Evolutionary conservation across 2,329 filamentous ascomycete species (phyloP).

Genomic region (Cladosporium cucumerinum): DNA sequence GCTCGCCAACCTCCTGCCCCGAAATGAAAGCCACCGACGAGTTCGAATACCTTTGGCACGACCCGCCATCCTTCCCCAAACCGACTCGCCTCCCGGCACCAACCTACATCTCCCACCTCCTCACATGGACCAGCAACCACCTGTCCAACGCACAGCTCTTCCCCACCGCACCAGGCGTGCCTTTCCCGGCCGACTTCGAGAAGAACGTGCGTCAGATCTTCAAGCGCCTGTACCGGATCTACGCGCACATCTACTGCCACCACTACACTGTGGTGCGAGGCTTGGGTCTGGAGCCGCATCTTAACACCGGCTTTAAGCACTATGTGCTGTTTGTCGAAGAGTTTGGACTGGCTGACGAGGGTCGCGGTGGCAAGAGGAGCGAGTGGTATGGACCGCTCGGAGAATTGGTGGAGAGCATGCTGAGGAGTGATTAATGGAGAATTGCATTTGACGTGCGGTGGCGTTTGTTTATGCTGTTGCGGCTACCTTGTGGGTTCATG

Average conservation of each 20-base stretch:
- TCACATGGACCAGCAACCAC: constrained; percentile 92
- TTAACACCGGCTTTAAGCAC: constrained; percentile 99
- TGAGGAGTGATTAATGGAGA: constrained; percentile 72
- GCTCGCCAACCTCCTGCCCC: constrained; percentile 91
- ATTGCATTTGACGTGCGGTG: background rate
- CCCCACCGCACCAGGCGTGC: constrained; percentile 69
- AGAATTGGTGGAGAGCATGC: constrained; percentile 95
- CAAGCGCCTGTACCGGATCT: constrained; percentile 97
- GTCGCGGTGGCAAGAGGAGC: constrained; percentile 51
- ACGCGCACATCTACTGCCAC: constrained; percentile 95
- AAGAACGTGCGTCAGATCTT: constrained; percentile 98
- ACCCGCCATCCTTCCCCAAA: constrained; percentile 86
- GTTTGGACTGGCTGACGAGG: constrained; percentile 81
- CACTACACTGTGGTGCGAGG: constrained; percentile 97
- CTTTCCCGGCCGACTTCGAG: constrained; percentile 87
- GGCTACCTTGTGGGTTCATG: background rate
- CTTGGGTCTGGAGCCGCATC: constrained; percentile 89
- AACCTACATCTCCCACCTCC: constrained; percentile 95
- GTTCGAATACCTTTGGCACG: constrained; percentile 99
- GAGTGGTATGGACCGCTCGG: constrained; percentile 97
- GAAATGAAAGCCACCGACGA: constrained; percentile 99
- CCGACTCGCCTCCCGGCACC: constrained; percentile 98
- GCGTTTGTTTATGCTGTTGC: background rate
- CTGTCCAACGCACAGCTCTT: constrained; percentile 95
- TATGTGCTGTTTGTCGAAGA: constrained; percentile 99